Evolutionary conservation across 257 asterid species (phyloP).

Genomic region (Penstemon newberryi): DNA sequence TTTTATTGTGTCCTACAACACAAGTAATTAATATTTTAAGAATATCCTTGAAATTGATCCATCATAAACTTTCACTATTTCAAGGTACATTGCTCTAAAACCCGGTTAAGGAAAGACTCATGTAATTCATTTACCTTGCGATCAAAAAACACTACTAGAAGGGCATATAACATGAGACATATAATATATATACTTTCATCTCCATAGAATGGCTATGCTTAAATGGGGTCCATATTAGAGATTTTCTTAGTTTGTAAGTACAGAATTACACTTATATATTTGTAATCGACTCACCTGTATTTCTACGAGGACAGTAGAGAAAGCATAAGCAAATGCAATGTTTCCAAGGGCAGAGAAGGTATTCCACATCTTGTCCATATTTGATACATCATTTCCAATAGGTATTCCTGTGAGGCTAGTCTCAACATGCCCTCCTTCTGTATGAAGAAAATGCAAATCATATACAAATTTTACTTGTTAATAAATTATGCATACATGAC

Average conservation of each 20-base stretch:
- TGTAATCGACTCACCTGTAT: slow-evolving; percentile 45
- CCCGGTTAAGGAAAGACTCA: too few relatives aligned
- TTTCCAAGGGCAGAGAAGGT: slow-evolving; percentile 64
- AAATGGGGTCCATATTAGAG: too few relatives aligned
- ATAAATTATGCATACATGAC: too few relatives aligned
- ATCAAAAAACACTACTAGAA: too few relatives aligned
- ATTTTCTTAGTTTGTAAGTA: too few relatives aligned
- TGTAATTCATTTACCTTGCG: too few relatives aligned
- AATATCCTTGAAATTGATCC: neutral
- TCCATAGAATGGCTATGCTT: too few relatives aligned
- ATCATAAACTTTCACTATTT: too few relatives aligned
- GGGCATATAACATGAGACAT: too few relatives aligned
- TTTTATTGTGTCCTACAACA: slow-evolving; percentile 60
- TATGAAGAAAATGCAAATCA: neutral
- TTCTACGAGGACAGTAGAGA: slow-evolving; percentile 58
- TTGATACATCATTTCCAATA: slow-evolving; percentile 33
- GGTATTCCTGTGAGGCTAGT: slow-evolving; percentile 59
- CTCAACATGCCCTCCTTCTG: slow-evolving; percentile 27
- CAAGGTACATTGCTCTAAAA: too few relatives aligned
- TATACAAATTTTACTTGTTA: neutral
- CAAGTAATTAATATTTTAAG: neutral
- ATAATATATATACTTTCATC: too few relatives aligned
- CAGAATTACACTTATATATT: neutral
- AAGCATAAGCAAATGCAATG: slow-evolving; percentile 72
- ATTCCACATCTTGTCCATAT: slow-evolving; percentile 62